These are phyloP conservation scores for Phytophthora tubulina DNA, from an alignment of 352 stramenopile genomes.

Conservation along the genomic window DNA sequence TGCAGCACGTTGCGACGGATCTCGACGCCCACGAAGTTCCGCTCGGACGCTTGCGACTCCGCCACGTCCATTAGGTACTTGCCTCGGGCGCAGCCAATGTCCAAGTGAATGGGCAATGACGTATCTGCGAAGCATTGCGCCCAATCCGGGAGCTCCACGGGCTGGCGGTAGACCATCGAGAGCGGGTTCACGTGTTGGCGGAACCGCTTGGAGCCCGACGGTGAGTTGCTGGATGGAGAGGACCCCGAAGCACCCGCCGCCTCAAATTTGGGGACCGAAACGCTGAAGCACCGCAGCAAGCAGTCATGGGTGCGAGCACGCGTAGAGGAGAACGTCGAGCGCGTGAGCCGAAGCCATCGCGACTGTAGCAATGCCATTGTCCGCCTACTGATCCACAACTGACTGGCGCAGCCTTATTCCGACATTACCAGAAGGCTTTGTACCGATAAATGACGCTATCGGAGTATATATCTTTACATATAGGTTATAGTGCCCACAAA, in stretches of 20 bases:
- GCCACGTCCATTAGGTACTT: conserved; percentile 85
- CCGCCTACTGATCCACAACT: neutral
- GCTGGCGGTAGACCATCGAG: conserved; percentile 65
- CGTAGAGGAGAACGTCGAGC: conserved; percentile 3
- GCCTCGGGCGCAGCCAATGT: conserved; percentile 83
- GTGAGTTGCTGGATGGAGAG: conserved; percentile 9
- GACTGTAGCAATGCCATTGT: conserved; percentile 23
- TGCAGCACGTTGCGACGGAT: conserved; percentile 84
- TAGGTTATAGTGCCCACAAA: too few species aligned
- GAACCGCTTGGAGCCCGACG: conserved; percentile 60
- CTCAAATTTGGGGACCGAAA: conserved; percentile 10
- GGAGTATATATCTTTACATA: too few species aligned
- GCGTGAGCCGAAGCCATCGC: conserved; percentile 21
- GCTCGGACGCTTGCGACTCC: conserved; percentile 32
- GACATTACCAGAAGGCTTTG: too few species aligned
- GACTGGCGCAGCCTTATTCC: conserved; percentile 11
- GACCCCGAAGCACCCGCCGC: neutral
- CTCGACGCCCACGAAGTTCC: conserved; percentile 88
- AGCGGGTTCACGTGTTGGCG: conserved; percentile 90
- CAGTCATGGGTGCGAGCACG: neutral
- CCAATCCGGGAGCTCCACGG: conserved; percentile 76
- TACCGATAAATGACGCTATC: too few species aligned
- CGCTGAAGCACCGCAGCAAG: conserved; percentile 20
- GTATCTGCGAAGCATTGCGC: conserved; percentile 51
- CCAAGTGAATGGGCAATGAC: conserved; percentile 77